Percentiles rank a stretch among this genome's conserved stretches.
Evolutionary conservation across 352 stramenopile genomes (phyloP).

Genomic region (Phytophthora brassicae): DNA sequence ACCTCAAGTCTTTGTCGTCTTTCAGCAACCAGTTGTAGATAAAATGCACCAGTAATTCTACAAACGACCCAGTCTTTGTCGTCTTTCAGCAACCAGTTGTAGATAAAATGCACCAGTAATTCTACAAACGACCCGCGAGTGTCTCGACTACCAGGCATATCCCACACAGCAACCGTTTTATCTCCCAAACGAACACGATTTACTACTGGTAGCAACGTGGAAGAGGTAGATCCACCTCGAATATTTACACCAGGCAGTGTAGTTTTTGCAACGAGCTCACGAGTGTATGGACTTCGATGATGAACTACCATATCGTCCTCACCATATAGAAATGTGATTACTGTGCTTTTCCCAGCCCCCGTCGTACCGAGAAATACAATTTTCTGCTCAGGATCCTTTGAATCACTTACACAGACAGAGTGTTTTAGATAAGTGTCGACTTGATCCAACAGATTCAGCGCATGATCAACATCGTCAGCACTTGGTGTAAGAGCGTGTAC

Average conservation of each 20-base stretch:
- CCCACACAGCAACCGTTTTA: constrained; percentile 14
- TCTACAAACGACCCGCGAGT: constrained; percentile 24
- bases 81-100: constrained; percentile 19
- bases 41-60: constrained; percentile 22
- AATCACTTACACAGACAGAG: neutral
- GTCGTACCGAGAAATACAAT: constrained; percentile 22
- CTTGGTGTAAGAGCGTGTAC: neutral
- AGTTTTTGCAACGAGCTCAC: neutral
- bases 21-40: constrained; percentile 25
- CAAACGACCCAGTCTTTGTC: constrained; percentile 17
- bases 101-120: constrained; percentile 24
- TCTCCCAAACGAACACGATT: neutral
- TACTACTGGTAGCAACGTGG: constrained; percentile 11
- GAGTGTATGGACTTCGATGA: constrained; percentile 9
- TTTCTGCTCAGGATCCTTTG: neutral
- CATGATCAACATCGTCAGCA: constrained; percentile 9
- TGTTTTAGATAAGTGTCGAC: constrained; percentile 18
- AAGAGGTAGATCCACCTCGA: constrained; percentile 5
- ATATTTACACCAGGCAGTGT: constrained; percentile 15
- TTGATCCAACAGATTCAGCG: constrained; percentile 9
- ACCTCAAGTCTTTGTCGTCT: constrained; percentile 6
- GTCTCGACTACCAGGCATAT: constrained; percentile 33
- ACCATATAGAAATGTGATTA: constrained; percentile 30
- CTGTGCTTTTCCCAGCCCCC: constrained; percentile 17
- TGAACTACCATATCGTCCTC: constrained; percentile 10